Base-by-base conservation (phyloP, 2,329 filamentous ascomycete species). In the Bipolaris victoriae region DNA sequence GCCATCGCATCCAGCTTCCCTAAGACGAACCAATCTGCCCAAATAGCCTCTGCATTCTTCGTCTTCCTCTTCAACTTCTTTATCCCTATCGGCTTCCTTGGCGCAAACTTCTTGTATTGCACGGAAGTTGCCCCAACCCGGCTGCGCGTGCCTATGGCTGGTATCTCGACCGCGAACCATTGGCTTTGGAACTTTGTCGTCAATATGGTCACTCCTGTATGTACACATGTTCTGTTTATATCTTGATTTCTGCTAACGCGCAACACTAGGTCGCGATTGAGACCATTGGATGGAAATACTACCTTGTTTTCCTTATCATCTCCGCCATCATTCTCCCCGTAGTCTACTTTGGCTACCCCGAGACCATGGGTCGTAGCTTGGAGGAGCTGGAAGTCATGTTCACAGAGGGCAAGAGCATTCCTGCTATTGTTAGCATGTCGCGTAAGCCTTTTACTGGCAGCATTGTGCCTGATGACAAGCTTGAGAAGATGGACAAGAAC, bases 41-140 rank as follows among this genome's bases (percentile, higher is more conserved):
- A 82, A 58, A 80, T 86, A 40, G 80, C 79, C 0, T 82, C 82
- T 0, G 83, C 82, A 0, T 79, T 83, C 60, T 86, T 86, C 70
- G 79, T 87, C 47, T 87, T 84, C 71, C 70, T 85, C 45, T 88
- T 84, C 76, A 84, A 86, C 72, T 84, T 82, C 63, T 86, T 87
- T 72, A 82, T 86, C 43, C 83, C 83, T 0, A 82, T 86, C 55
- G 85, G 84, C 0, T 86, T 85, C 74, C 77, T 86, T 0, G 84
- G 85, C 1, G 80, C 83, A 31, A 86, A 85, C 63, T 87, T 86
- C 74, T 76, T 87, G 18, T 87, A 87, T 72, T 84, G 83, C 56
- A 82, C 84, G 1, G 84, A 87, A 65, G 77, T 86, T 16, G 83
- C 84, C 0, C 84, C 84, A 1, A 75, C 82, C 15, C 74, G 80